Conservation (phyloP, 768 basidiomycete genomes). For the Thelephora ganbajun region DNA sequence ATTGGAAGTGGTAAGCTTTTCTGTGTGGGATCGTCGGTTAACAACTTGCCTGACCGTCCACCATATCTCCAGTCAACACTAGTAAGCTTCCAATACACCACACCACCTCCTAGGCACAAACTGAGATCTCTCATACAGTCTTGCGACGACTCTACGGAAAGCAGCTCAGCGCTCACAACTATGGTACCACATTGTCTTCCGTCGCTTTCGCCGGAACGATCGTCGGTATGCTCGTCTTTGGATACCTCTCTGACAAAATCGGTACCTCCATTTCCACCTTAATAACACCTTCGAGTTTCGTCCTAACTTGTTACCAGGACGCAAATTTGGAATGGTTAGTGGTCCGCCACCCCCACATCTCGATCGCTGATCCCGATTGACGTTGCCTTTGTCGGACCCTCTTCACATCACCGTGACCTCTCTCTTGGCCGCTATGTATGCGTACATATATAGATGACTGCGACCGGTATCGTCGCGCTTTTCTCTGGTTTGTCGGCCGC, state of each 20-base stretch:
- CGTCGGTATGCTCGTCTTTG: slow-evolving; percentile 75
- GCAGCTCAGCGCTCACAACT: slow-evolving; percentile 36
- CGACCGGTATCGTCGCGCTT: slow-evolving; percentile 70
- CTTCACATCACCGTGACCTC: background rate
- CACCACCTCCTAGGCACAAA: background rate
- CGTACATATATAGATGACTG: slow-evolving; percentile 61
- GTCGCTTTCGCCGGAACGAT: slow-evolving; percentile 76
- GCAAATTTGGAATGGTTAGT: slow-evolving; percentile 78
- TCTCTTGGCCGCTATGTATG: background rate
- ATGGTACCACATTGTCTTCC: slow-evolving; percentile 49
- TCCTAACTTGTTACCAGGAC: background rate
- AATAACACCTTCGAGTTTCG: slow-evolving; percentile 1
- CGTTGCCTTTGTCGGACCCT: too few species aligned
- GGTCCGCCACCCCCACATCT: background rate
- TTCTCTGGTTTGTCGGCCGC: slow-evolving; percentile 79
- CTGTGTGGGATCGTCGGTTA: background rate
- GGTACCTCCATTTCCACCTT: slow-evolving; percentile 27
- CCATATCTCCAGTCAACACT: slow-evolving; percentile 41
- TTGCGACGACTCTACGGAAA: slow-evolving; percentile 59
- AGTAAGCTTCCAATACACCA: slow-evolving; percentile 23
- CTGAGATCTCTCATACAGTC: slow-evolving; percentile 27
- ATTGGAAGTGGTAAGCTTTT: slow-evolving; percentile 60
- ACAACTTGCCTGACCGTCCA: background rate
- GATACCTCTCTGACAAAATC: slow-evolving; percentile 75
- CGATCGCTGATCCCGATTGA: background rate